Conservation (phyloP, 805 yeast genomes). For the Ogataea degrootiae region DNA sequence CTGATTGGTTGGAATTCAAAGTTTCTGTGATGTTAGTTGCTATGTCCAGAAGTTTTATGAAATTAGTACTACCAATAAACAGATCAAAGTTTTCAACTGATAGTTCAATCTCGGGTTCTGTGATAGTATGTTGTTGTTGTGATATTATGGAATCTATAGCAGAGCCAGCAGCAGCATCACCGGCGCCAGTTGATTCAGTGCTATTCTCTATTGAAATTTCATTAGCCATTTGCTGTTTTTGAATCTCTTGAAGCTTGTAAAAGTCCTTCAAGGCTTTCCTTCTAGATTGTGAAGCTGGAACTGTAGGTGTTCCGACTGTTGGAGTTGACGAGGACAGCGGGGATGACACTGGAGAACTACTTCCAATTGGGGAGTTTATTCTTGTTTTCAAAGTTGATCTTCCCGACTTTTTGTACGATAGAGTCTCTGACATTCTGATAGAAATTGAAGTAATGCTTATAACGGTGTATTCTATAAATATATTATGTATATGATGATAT, state of each 20-base stretch:
- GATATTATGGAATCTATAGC: background rate
- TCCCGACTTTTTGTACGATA: conserved; percentile 14
- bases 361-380: background rate
- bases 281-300: conserved; percentile 19
- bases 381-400: conserved; percentile 1
- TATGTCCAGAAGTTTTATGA: conserved; percentile 29
- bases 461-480: too few relatives aligned
- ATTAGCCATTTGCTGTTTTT: conserved; percentile 18
- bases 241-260: conserved; percentile 33
- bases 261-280: conserved; percentile 39
- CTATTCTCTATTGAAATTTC: conserved; percentile 3
- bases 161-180: background rate
- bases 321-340: background rate
- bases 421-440: conserved; percentile 15
- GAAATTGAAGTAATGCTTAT: too few relatives aligned
- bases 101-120: conserved; percentile 13
- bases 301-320: conserved; percentile 2
- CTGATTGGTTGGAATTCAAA: conserved; percentile 50
- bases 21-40: conserved; percentile 40
- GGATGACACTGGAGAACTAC: background rate
- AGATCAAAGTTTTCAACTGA: conserved; percentile 30
- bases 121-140: background rate
- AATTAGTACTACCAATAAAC: conserved; percentile 26
- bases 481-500: too few relatives aligned
- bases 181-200: background rate